Percentiles rank a stretch among this genome's conserved stretches.
Conservation (phyloP, 768 basidiomycete genomes). For the Russula emetica region DNA sequence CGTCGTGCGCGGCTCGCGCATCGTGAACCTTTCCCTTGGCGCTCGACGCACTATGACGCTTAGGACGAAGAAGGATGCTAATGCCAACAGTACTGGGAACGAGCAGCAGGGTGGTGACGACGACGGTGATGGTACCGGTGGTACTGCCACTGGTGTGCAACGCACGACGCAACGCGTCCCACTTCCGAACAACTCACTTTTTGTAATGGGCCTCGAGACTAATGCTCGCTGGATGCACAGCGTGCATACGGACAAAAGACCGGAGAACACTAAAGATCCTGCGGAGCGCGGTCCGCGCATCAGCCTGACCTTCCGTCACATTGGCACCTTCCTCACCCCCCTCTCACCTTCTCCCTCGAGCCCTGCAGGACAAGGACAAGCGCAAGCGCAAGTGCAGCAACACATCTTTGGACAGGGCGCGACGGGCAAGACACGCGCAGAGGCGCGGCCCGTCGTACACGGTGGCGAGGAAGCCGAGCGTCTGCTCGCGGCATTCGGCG, state of each 20-base stretch:
- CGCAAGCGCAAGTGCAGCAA: constrained; percentile 32
- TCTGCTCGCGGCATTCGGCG: constrained; percentile 62
- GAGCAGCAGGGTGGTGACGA: background rate
- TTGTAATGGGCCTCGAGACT: constrained; percentile 70
- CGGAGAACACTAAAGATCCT: constrained; percentile 53
- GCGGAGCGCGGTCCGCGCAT: constrained; percentile 60
- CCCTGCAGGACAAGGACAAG: background rate
- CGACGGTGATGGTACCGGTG: background rate
- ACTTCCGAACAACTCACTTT: constrained; percentile 78
- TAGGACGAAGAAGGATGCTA: constrained; percentile 53
- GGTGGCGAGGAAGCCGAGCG: constrained; percentile 46
- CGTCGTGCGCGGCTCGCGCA: constrained; percentile 64
- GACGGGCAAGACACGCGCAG: constrained; percentile 52
- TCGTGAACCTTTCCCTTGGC: constrained; percentile 79
- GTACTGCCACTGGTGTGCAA: constrained; percentile 18
- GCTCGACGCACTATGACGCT: constrained; percentile 75
- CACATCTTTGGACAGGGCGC: constrained; percentile 74
- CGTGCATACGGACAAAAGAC: constrained; percentile 73
- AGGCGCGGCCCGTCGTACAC: constrained; percentile 51
- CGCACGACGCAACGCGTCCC: constrained; percentile 52
- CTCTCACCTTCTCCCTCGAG: background rate
- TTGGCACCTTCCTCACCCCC: constrained; percentile 65
- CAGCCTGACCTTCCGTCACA: constrained; percentile 74
- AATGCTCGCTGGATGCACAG: constrained; percentile 74
- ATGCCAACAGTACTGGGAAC: background rate